Percentiles rank a stretch among this genome's conserved stretches.
These are phyloP conservation scores for Rhododendron vialii DNA, from an alignment of 148 eudicot genomes.

Conservation along the genomic window DNA sequence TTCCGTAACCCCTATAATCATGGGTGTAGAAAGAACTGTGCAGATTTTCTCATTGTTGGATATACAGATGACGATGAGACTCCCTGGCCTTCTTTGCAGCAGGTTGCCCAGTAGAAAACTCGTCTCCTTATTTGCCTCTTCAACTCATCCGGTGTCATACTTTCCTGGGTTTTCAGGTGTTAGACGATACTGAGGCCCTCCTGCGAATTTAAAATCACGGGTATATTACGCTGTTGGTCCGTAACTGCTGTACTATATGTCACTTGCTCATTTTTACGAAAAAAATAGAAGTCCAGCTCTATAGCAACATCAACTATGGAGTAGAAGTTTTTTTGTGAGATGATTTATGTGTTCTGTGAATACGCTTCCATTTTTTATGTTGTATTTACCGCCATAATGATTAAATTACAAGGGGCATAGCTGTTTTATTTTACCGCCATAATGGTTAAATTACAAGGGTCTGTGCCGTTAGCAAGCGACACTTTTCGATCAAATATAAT, in stretches of 20 bases:
- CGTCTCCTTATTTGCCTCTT: neutral
- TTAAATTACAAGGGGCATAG: neutral
- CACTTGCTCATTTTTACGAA: neutral
- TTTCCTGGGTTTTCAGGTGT: neutral
- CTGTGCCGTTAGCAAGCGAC: neutral
- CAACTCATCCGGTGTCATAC: neutral
- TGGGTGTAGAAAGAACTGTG: conserved; percentile 81
- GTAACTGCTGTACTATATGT: neutral
- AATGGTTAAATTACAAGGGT: neutral
- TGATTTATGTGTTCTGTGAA: neutral
- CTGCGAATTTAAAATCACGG: neutral
- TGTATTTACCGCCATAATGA: neutral
- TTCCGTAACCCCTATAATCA: conserved; percentile 86
- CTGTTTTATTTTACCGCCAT: neutral
- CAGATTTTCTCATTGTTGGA: conserved; percentile 77
- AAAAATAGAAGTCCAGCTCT: neutral
- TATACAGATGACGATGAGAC: conserved; percentile 63
- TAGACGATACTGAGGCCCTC: neutral
- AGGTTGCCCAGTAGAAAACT: conserved; percentile 29
- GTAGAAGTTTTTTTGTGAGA: neutral
- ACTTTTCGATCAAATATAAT: neutral
- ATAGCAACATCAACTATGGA: neutral
- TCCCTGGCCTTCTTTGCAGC: conserved; percentile 73
- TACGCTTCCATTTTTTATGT: neutral
- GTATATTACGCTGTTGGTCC: neutral